Evolutionary conservation across 192 early-diverging fungal species (phyloP).

Genomic region (Gorgonomyces haynaldii): DNA sequence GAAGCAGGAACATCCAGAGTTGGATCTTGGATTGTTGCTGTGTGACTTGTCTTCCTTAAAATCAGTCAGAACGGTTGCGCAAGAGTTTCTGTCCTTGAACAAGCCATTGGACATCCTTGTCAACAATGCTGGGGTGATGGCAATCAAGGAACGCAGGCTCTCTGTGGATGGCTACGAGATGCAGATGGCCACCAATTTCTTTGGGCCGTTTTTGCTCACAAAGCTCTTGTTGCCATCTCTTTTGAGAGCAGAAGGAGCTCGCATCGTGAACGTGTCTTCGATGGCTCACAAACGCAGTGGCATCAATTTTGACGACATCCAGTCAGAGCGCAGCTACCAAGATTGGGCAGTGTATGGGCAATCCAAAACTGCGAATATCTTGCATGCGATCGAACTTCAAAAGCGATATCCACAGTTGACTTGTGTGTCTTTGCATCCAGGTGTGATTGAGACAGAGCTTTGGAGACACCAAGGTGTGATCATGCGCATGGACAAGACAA

Average conservation of each 20-base stretch:
- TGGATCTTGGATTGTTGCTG: conserved; percentile 18
- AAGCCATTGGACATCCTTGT: conserved; percentile 36
- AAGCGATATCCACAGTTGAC: too few relatives aligned
- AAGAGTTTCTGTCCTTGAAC: conserved; percentile 22
- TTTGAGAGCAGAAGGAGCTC: conserved; percentile 23
- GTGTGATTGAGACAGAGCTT: too few relatives aligned
- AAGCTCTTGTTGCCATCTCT: conserved; percentile 23
- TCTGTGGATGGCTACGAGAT: conserved; percentile 40
- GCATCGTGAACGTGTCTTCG: conserved; percentile 37
- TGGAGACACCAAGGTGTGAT: too few relatives aligned
- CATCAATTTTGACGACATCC: conserved; percentile 34
- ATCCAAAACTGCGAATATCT: too few relatives aligned
- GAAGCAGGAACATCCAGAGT: conserved; percentile 2
- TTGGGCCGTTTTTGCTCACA: conserved; percentile 28
- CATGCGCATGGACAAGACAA: too few relatives aligned
- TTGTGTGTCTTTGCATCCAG: too few relatives aligned
- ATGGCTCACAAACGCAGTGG: conserved; percentile 15
- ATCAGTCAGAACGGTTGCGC: conserved; percentile 20
- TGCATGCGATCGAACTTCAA: too few relatives aligned
- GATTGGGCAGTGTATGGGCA: too few relatives aligned
- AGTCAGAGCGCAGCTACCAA: too few relatives aligned
- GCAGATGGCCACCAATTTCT: conserved; percentile 40
- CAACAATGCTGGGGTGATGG: conserved; percentile 43
- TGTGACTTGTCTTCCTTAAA: conserved; percentile 15
- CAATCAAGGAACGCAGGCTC: conserved; percentile 1